Evolutionary conservation across 371 early-diverging fungal species (phyloP).

Genomic region (Apophysomyces trapeziformis): DNA sequence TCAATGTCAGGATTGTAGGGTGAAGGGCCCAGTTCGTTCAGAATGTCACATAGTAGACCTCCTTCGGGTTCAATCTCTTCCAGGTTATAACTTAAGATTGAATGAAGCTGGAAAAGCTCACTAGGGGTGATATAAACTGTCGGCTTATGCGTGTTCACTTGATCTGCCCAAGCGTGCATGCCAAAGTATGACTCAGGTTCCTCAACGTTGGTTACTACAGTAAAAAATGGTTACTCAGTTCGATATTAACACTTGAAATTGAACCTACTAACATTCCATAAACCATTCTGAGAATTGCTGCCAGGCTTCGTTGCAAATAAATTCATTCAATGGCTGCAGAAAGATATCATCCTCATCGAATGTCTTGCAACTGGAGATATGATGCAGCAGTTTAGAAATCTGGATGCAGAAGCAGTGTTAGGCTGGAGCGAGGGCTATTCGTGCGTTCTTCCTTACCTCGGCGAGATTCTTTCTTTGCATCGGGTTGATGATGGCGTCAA

Average conservation of each 20-base stretch:
- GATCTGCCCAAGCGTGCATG: slow-evolving; percentile 89
- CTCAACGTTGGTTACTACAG: slow-evolving; percentile 75
- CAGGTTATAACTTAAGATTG: slow-evolving; percentile 75
- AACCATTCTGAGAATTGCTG: slow-evolving; percentile 82
- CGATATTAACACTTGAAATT: too few species aligned
- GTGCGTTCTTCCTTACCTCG: slow-evolving; percentile 53
- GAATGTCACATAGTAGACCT: slow-evolving; percentile 80
- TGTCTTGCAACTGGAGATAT: slow-evolving; percentile 83
- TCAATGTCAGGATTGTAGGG: slow-evolving; percentile 62
- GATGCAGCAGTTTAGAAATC: slow-evolving; percentile 92
- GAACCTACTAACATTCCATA: slow-evolving; percentile 53
- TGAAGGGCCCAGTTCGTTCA: slow-evolving; percentile 82
- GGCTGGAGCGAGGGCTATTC: neutral
- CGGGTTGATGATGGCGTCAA: slow-evolving; percentile 82
- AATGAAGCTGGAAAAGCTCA: slow-evolving; percentile 90
- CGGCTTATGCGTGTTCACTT: slow-evolving; percentile 83
- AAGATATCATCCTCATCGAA: slow-evolving; percentile 74
- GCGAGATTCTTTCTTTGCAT: slow-evolving; percentile 95
- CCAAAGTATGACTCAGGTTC: slow-evolving; percentile 90
- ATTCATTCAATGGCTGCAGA: slow-evolving; percentile 79
- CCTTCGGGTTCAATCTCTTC: slow-evolving; percentile 61
- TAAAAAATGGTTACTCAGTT: neutral
- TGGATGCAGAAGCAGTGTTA: slow-evolving; percentile 17
- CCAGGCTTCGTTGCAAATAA: slow-evolving; percentile 69
- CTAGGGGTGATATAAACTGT: slow-evolving; percentile 86